phyloP scores from a whole-genome alignment of 2,329 filamentous ascomycete species.

The Cordyceps javanica region DNA sequence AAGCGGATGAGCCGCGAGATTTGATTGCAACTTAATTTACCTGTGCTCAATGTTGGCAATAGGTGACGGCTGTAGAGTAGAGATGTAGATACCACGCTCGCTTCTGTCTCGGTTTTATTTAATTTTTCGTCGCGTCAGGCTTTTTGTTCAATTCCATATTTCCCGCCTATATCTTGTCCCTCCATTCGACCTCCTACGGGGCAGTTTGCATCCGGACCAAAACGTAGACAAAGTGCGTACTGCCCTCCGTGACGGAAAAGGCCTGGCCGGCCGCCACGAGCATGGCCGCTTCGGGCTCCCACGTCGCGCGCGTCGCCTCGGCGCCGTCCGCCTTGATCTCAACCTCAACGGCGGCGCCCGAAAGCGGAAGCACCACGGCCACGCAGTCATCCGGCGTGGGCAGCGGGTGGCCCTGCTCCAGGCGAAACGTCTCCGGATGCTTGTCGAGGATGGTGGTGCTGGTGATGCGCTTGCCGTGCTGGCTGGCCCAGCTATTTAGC shows the following conservation, averaged over 20 bases:
- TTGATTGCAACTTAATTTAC: neutral
- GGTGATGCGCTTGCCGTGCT: neutral
- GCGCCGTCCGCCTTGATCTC: neutral
- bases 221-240: constrained; percentile 3
- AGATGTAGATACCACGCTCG: neutral
- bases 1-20: neutral
- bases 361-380: constrained; percentile 2
- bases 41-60: neutral
- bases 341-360: neutral
- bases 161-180: neutral
- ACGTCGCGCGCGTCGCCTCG: neutral
- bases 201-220: neutral
- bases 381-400: neutral
- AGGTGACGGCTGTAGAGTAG: neutral
- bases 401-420: neutral
- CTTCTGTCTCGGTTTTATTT: neutral
- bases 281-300: neutral
- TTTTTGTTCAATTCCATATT: neutral
- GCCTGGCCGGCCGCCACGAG: neutral
- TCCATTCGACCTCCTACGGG: no score
- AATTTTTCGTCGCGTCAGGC: neutral
- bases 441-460: constrained; percentile 9
- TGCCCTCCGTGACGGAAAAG: neutral
- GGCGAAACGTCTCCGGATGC: constrained; percentile 6
- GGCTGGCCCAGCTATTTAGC: neutral